Conservation (phyloP, 495 filamentous ascomycete genomes). For the Glonium stellatum region DNA sequence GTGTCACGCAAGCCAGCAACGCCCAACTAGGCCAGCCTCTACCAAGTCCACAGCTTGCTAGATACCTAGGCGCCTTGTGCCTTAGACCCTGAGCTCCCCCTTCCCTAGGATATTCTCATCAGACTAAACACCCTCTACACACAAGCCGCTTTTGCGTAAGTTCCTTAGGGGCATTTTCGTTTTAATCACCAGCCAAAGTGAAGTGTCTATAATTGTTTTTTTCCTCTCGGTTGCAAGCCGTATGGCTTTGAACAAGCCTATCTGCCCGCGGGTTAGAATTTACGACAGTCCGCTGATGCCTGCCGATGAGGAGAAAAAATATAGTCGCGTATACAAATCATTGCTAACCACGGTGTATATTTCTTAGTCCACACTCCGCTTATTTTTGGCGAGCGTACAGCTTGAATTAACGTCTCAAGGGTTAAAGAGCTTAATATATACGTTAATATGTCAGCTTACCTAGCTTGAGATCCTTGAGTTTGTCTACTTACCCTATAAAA, state of each 20-base stretch:
- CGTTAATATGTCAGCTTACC: constrained; percentile 10
- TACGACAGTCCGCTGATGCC: background rate
- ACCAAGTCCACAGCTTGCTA: no score
- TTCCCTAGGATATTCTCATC: no score
- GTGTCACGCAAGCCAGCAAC: no score
- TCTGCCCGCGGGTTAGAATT: background rate
- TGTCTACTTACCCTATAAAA: constrained; percentile 9
- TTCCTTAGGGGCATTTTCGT: no score
- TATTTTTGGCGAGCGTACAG: background rate
- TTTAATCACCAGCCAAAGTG: no score
- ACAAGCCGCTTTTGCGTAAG: no score
- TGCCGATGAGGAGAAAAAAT: background rate
- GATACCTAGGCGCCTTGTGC: no score
- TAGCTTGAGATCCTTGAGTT: constrained; percentile 8
- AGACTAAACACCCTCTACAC: no score
- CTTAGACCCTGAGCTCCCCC: no score
- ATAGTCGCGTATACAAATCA: background rate
- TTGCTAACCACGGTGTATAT: background rate
- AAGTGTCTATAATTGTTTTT: no score
- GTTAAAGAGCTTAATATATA: background rate
- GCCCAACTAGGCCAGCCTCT: no score
- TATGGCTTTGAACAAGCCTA: background rate
- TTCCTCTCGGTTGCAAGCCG: no score
- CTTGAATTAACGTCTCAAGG: background rate
- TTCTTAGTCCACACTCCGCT: background rate